These are phyloP conservation scores for Trichomonascaceae sp. DNA, from an alignment of 1,139 yeast species.

Conservation along the genomic window DNA sequence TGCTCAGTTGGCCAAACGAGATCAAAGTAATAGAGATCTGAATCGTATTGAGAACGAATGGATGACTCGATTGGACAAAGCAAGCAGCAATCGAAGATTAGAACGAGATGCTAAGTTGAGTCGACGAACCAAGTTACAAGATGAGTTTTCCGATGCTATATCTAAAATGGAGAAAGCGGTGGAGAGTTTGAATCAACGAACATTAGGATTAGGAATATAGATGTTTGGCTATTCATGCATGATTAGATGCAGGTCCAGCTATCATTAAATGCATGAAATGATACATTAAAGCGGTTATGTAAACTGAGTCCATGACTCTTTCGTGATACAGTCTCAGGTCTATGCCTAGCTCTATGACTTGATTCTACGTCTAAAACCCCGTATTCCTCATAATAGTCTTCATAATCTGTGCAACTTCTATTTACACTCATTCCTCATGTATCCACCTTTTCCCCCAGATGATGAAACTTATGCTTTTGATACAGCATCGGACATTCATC, in stretches of 20 bases:
- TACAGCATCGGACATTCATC: conserved; percentile 20
- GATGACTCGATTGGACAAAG: conserved; percentile 13
- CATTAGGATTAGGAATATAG: conserved; percentile 9
- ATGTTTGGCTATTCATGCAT: too few relatives aligned
- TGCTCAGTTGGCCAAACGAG: conserved; percentile 21
- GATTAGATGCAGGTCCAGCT: too few relatives aligned
- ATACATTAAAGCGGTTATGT: too few relatives aligned
- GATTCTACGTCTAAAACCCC: too few relatives aligned
- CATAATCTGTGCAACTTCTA: too few relatives aligned
- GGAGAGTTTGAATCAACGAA: conserved; percentile 21
- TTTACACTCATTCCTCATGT: background rate
- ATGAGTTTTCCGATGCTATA: conserved; percentile 32
- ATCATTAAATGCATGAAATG: too few relatives aligned
- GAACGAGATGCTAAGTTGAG: conserved; percentile 20
- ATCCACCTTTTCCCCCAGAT: conserved; percentile 19
- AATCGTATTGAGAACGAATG: conserved; percentile 20
- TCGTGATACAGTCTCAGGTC: too few relatives aligned
- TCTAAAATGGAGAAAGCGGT: conserved; percentile 32
- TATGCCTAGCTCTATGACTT: too few relatives aligned
- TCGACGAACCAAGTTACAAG: conserved; percentile 23
- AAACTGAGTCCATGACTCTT: too few relatives aligned
- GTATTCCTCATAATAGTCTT: too few relatives aligned
- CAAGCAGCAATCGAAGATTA: conserved; percentile 16
- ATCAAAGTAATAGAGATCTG: conserved; percentile 19
- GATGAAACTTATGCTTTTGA: conserved; percentile 25